Evolutionary conservation across 805 yeast genomes (phyloP).

Genomic region (Metschnikowia amazonensis): DNA sequence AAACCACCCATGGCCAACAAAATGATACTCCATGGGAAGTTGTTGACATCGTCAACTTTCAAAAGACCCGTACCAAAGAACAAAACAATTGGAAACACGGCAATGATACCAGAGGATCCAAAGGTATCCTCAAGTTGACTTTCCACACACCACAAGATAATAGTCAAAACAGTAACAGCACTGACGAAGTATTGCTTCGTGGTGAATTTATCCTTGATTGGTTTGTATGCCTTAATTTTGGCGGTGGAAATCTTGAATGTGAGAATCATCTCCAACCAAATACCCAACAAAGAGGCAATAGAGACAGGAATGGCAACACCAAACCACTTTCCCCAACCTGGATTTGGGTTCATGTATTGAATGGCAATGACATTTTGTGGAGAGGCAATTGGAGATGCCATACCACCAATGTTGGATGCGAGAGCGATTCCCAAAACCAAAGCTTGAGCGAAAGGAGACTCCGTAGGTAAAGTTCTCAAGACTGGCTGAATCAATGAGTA

Average conservation of each 20-base stretch:
- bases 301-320: constrained; percentile 81
- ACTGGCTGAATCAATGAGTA: constrained; percentile 89
- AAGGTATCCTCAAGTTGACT: constrained; percentile 65
- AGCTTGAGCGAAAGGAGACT: constrained; percentile 75
- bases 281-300: constrained; percentile 52
- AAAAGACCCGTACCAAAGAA: constrained; percentile 88
- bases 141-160: constrained; percentile 85
- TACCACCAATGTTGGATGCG: constrained; percentile 92
- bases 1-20: constrained; percentile 97
- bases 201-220: constrained; percentile 63
- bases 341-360: constrained; percentile 74
- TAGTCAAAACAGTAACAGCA: constrained; percentile 64
- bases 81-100: constrained; percentile 83
- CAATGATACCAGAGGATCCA: constrained; percentile 97
- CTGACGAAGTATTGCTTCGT: constrained; percentile 72
- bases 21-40: constrained; percentile 95
- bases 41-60: constrained; percentile 88
- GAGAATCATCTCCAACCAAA: constrained; percentile 70
- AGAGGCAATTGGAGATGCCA: constrained; percentile 95
- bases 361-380: constrained; percentile 94
- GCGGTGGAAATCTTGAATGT: constrained; percentile 54
- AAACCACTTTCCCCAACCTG: constrained; percentile 93
- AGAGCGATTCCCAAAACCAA: constrained; percentile 87
- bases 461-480: constrained; percentile 75
- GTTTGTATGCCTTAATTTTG: constrained; percentile 58